phyloP scores from a whole-genome alignment of 2,329 filamentous ascomycete genomes.

The Diaporthe amygdali region DNA sequence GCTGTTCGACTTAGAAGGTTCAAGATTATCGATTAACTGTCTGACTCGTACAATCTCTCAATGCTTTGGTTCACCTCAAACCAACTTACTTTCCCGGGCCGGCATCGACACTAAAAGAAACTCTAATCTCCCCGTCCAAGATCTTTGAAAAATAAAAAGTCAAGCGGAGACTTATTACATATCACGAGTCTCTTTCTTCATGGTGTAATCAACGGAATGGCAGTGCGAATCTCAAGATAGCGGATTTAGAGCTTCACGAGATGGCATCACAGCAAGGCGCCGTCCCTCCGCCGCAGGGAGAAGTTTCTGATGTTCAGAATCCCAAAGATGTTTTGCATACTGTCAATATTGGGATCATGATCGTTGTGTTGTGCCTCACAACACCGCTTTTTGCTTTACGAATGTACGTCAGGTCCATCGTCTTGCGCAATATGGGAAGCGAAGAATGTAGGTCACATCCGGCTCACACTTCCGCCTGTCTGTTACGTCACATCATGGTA shows the following conservation, averaged over 20 bases:
- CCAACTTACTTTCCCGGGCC: not conserved
- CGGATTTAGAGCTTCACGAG: not conserved
- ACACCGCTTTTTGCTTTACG: not conserved
- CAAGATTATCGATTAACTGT: not conserved
- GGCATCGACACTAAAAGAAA: not conserved
- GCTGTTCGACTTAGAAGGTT: not conserved
- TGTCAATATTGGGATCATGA: not conserved
- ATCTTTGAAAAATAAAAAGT: too few species aligned
- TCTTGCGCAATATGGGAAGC: not conserved
- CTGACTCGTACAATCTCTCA: not conserved
- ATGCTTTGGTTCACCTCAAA: not conserved
- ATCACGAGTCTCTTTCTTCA: not conserved
- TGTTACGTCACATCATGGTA: too few species aligned
- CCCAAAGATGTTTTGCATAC: not conserved
- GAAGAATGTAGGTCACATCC: not conserved
- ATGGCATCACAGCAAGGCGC: not conserved
- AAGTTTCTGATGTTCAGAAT: not conserved
- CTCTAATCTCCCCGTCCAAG: not conserved
- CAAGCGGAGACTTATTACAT: too few species aligned
- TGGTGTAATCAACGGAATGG: not conserved
- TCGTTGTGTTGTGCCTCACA: not conserved
- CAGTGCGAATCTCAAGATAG: not conserved
- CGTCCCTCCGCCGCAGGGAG: not conserved
- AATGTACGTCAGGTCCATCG: not conserved
- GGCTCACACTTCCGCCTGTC: too few species aligned